phyloP scores from a whole-genome alignment of 1,284 basidiomycete species.

The Pascua sp. region DNA sequence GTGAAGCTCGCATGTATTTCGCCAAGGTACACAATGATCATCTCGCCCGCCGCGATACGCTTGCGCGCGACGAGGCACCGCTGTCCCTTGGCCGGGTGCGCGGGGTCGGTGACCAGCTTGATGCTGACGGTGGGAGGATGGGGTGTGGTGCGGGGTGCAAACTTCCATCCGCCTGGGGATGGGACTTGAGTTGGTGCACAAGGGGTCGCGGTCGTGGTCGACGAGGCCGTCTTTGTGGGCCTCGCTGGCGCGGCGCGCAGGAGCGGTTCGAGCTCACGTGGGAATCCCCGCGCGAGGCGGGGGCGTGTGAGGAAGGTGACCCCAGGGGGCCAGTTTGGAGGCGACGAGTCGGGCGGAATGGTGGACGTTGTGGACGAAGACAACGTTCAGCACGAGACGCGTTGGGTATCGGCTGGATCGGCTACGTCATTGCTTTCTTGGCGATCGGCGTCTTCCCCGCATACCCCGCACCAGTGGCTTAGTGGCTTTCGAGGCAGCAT shows the following conservation, averaged over 20 bases:
- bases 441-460: no score
- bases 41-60: slow-evolving; percentile 63
- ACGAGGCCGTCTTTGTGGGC: background rate
- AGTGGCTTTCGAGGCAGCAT: no score
- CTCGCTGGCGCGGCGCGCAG: slow-evolving; percentile 5
- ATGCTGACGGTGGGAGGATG: slow-evolving; percentile 25
- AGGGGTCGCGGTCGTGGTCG: background rate
- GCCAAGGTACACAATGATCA: slow-evolving; percentile 78
- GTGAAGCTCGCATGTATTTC: slow-evolving; percentile 54
- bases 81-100: slow-evolving; percentile 77
- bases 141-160: background rate
- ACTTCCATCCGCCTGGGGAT: no score
- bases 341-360: slow-evolving; percentile 18
- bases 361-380: no score
- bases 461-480: no score
- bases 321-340: slow-evolving; percentile 41
- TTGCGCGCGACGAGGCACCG: slow-evolving; percentile 72
- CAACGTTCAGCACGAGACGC: no score
- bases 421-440: no score
- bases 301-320: slow-evolving; percentile 42
- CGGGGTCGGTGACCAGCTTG: slow-evolving; percentile 35
- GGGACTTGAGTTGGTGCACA: no score
- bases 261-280: slow-evolving; percentile 28
- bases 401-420: no score
- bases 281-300: slow-evolving; percentile 39